Conservation (phyloP, 169 alveolate species). For the Ichthyophthirius multifiliis region DNA sequence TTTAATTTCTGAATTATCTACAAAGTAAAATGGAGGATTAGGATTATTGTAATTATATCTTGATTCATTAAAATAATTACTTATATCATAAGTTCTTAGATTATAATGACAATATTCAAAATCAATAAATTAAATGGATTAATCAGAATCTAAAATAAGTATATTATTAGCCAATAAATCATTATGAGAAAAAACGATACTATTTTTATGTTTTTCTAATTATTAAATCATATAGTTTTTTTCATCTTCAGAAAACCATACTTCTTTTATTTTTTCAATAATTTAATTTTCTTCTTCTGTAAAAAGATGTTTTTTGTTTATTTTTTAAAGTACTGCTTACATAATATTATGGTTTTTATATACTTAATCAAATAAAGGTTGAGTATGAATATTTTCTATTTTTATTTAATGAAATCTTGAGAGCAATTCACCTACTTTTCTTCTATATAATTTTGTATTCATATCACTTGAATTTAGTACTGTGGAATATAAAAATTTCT, state of each 20-base stretch:
- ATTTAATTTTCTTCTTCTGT: constrained; percentile 1
- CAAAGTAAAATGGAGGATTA: constrained; percentile 48
- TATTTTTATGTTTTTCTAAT: constrained; percentile 37
- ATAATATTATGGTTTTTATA: constrained; percentile 4
- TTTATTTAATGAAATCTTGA: constrained; percentile 22
- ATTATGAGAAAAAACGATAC: constrained; percentile 57
- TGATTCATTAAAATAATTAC: constrained; percentile 61
- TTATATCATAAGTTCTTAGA: constrained; percentile 58
- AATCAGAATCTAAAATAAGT: constrained; percentile 34
- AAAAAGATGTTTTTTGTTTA: constrained; percentile 8
- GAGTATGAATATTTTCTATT: not conserved
- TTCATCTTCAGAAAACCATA: constrained; percentile 48
- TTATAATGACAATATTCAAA: constrained; percentile 58
- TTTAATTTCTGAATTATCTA: constrained; percentile 40
- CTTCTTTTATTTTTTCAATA: constrained; percentile 25
- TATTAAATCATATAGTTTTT: constrained; percentile 33
- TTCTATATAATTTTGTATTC: constrained; percentile 9
- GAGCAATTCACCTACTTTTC: constrained; percentile 23
- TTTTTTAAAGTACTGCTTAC: not conserved
- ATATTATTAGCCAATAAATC: constrained; percentile 61
- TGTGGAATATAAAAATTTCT: constrained; percentile 22
- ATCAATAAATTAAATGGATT: constrained; percentile 48
- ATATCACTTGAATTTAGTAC: constrained; percentile 20
- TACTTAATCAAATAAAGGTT: not conserved
- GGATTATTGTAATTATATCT: constrained; percentile 43